Evolutionary conservation across 2,329 filamentous ascomycete genomes (phyloP), one percentile per base, ranked within the genome.

Genomic region (Chaetothyriales sp.): DNA sequence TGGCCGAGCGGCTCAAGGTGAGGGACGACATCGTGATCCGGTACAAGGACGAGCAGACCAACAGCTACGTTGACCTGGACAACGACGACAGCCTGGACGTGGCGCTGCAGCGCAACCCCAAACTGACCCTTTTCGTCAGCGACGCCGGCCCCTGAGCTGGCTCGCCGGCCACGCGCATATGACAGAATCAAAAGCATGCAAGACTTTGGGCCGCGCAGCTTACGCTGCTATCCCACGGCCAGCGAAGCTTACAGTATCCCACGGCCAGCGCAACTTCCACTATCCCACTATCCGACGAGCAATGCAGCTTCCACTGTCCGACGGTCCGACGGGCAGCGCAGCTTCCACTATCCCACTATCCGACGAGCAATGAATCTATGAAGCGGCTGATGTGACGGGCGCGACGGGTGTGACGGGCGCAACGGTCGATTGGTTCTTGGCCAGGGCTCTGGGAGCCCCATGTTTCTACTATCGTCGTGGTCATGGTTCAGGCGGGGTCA

Each of bases 11-110:
- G 45, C 77, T 94, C 58, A 89, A 89, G 70, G 77, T 94, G 48
- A 74, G 78, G 8, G 82, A 86, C 13, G 48, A 84, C 19, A 77
- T 95, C 25, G 76, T 85, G 56, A 77, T 95, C 20, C 86, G 82
- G 60, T 95, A 94, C 72, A 84, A 86, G 66, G 89, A 95, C 59
- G 89, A 95, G 66, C 73, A 78, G 29, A 85, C 82, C 4, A 84
- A 83, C 22, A 80, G 85, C 57, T 86, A 84, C 67, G 81, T 84
- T 44, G 81, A 80, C 40, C 73, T 97, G 57, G 73, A 86, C 63
- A 89, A 80, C 67, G 82, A 95, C 64, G 77, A 84, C 56, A 89
- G 95, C 65, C 71, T 97, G 49, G 83, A 89, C 58, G 76, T 79
- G 58, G 90, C 90, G 2, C 73, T 95, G 57, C 78, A 85, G 61